phyloP scores from a whole-genome alignment of 1,284 basidiomycete species.

The Ceratobasidium sp. region DNA sequence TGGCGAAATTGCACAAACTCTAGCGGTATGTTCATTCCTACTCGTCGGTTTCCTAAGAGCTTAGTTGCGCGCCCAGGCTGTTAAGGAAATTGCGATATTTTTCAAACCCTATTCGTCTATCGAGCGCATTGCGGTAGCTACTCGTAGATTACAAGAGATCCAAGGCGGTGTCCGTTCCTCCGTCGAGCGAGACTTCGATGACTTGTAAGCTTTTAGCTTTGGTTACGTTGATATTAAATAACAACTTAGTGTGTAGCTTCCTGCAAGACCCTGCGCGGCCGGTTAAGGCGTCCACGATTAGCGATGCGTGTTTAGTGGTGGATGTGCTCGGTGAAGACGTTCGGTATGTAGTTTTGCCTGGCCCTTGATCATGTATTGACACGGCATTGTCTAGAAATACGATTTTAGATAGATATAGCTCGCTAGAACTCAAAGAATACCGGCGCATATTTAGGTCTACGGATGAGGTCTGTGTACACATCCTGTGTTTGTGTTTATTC shows the following conservation, averaged over 20 bases:
- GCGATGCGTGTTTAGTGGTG: constrained; percentile 84
- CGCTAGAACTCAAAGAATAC: constrained; percentile 94
- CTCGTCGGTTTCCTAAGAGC: not conserved
- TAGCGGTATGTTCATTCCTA: constrained; percentile 68
- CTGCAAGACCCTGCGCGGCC: constrained; percentile 80
- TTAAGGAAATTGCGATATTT: constrained; percentile 82
- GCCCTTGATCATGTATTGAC: not conserved
- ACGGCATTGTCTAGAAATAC: constrained; percentile 60
- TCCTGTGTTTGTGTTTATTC: constrained; percentile 2
- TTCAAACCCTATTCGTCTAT: constrained; percentile 84
- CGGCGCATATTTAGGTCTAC: constrained; percentile 92
- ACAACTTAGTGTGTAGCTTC: constrained; percentile 66
- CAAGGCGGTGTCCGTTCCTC: constrained; percentile 81
- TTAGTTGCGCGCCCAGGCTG: constrained; percentile 68
- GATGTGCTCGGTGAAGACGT: constrained; percentile 90
- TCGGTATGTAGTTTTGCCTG: constrained; percentile 60
- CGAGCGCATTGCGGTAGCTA: constrained; percentile 79
- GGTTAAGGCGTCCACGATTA: constrained; percentile 72
- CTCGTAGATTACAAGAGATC: constrained; percentile 81
- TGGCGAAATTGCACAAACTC: constrained; percentile 82
- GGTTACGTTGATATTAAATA: not conserved
- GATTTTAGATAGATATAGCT: constrained; percentile 90
- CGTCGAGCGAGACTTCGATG: constrained; percentile 90
- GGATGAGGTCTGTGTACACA: constrained; percentile 71
- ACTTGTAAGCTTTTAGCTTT: constrained; percentile 72